A percentile compares a stretch with the other conserved stretches of the same genome.
Conservation (phyloP, 345 rosid species). For the Theobroma cacao region DNA sequence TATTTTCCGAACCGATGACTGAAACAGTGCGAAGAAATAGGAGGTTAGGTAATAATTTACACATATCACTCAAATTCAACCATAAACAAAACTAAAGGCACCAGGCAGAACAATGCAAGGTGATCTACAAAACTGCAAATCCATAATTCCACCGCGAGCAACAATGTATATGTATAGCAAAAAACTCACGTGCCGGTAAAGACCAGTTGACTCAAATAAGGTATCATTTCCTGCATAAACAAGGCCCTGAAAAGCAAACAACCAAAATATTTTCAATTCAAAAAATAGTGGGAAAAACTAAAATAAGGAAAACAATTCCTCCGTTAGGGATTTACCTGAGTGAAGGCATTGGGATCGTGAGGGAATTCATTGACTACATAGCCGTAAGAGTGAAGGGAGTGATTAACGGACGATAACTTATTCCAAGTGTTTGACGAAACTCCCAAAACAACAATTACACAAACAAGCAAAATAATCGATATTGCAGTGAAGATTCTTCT, state of each 20-base stretch:
- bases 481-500: conserved; percentile 29
- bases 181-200: conserved; percentile 44
- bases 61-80: neutral
- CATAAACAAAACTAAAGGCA: conserved; percentile 5
- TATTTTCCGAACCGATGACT: conserved; percentile 90
- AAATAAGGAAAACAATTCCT: neutral
- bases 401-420: neutral
- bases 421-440: conserved; percentile 34
- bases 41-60: conserved; percentile 1
- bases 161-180: neutral
- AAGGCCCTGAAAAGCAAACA: conserved; percentile 65
- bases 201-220: conserved; percentile 86
- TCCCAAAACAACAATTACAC: conserved; percentile 30
- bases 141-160: neutral
- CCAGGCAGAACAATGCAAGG: neutral
- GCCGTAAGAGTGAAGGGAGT: conserved; percentile 24
- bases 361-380: conserved; percentile 60
- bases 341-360: conserved; percentile 66
- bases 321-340: conserved; percentile 46
- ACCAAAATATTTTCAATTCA: neutral
- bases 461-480: conserved; percentile 31
- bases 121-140: neutral
- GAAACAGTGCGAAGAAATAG: conserved; percentile 18
- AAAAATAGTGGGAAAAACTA: neutral
- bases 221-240: conserved; percentile 68